Base-by-base conservation (phyloP, 2,329 filamentous ascomycete species). In the Aspergillus aculeatinus region DNA sequence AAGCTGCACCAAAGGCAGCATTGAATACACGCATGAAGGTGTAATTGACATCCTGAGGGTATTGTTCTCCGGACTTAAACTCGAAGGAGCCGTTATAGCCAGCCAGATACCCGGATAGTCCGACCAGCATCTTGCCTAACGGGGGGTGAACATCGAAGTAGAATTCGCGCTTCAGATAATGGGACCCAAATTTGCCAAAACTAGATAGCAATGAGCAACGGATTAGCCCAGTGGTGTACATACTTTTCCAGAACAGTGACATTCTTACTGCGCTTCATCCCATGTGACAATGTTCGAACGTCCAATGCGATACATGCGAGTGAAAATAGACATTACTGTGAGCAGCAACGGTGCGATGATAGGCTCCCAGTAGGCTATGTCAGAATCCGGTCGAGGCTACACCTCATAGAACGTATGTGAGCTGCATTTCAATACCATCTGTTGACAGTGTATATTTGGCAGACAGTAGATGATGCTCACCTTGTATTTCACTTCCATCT, bases 11-110 rank as follows among this genome's bases (percentile, higher is more conserved):
- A 75, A 98, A 99, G 64, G 92, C 87, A 65, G 94, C 90, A 76
- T 98, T 99, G 85, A 99, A 99, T 63, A 94, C 85, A 69, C 95
- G 91, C 96, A 99, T 99, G 74, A 96, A 96, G 69, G 93, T 96
- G 78, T 96, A 99, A 82, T 99, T 89, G 73, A 99, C 84, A 72
- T 98, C 92, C 68, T 88, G 87, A 11, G 95, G 95, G 76, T 99
- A 99, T 57, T 86, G 92, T 74, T 98, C 95, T 75, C 95, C 95
- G 57, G 94, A 98, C 79, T 99, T 99, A 85, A 99, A 99, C 74
- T 99, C 95, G 79, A 99, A 99, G 4, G 94, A 96, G 60, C 95
- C 95, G 81, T 99, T 99, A 83, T 99, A 99, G 67, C 94, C 94
- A 67, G 94, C 96, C 63, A 99, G 84, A 74, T 96, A 96, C 74